phyloP scores from a whole-genome alignment of 2,329 filamentous ascomycete genomes.

The Cadophora sp. region DNA sequence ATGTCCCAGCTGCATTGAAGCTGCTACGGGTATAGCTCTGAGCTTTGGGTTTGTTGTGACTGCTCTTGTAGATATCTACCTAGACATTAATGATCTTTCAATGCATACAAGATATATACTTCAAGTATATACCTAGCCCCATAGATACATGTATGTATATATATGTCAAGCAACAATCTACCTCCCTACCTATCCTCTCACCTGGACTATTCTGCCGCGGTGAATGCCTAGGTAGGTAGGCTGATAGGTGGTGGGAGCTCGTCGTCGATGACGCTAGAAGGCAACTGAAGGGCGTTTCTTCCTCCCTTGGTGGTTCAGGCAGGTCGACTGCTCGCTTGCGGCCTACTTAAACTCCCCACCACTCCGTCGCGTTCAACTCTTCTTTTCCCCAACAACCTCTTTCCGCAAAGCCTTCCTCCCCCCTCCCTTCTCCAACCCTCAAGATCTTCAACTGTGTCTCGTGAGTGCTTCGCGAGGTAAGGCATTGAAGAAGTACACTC shows the following conservation, averaged over 20 bases:
- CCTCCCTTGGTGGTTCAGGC: not conserved
- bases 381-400: not conserved
- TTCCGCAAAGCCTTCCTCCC: slow-evolving; percentile 8
- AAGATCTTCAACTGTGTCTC: slow-evolving; percentile 25
- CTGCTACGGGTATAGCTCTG: too few relatives aligned
- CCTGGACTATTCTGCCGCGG: not conserved
- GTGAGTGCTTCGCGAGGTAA: slow-evolving; percentile 34
- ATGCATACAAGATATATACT: not conserved
- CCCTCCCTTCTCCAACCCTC: not conserved
- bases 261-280: not conserved
- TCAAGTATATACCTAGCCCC: not conserved
- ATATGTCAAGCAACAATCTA: not conserved
- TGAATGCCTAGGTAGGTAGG: slow-evolving; percentile 4
- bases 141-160: not conserved
- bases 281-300: not conserved
- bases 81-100: not conserved
- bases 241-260: not conserved
- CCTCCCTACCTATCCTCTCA: not conserved
- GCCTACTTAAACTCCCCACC: not conserved
- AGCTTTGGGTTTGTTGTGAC: not conserved
- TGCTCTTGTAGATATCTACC: not conserved
- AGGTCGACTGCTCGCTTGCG: not conserved
- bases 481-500: slow-evolving; percentile 20
- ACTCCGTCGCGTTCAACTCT: not conserved
- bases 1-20: not conserved